A percentile compares a stretch with the other conserved stretches of the same genome.
These are phyloP conservation scores for Fonsecaea nubica DNA, from an alignment of 2,329 filamentous ascomycete genomes.

Conservation along the genomic window DNA sequence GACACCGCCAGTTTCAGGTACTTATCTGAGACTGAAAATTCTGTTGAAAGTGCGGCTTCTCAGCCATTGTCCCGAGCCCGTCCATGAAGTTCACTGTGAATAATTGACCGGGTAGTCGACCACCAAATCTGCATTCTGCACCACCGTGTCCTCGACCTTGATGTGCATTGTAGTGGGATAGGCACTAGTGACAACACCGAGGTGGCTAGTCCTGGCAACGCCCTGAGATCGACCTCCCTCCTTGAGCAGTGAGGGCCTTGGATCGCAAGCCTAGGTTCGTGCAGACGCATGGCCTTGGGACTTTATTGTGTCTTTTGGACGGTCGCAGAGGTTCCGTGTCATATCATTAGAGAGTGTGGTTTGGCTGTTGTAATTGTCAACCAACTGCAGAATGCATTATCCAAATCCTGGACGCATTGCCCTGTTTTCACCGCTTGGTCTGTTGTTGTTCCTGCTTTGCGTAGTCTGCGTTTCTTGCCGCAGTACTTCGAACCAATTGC, in stretches of 20 bases:
- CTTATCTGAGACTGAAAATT: neutral
- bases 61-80: too few relatives aligned
- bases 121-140: neutral
- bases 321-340: neutral
- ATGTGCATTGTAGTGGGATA: too few relatives aligned
- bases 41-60: neutral
- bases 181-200: neutral
- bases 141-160: neutral
- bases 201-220: neutral
- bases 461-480: constrained; percentile 16
- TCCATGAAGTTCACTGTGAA: too few relatives aligned
- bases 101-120: too few relatives aligned
- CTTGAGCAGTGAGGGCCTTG: neutral
- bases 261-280: neutral
- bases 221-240: neutral
- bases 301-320: neutral
- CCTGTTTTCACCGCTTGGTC: neutral
- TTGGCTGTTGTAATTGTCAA: neutral
- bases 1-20: too few relatives aligned
- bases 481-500: constrained; percentile 29
- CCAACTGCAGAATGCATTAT: neutral
- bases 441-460: neutral
- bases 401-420: neutral
- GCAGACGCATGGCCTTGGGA: neutral
- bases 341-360: neutral